Conservation (phyloP, 176 grass and related monocot genomes). For the Neostapfia colusana region DNA sequence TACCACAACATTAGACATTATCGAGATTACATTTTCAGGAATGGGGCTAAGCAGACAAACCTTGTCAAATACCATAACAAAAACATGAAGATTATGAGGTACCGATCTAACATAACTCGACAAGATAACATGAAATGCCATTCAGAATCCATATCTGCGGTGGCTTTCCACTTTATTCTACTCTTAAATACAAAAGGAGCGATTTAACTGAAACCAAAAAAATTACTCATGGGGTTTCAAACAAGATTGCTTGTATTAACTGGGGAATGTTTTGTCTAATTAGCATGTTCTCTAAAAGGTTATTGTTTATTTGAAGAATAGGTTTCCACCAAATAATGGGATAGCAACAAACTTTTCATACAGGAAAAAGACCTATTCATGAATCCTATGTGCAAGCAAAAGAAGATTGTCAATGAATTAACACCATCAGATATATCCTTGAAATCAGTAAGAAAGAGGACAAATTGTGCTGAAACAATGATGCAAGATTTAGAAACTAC, state of each 20-base stretch:
- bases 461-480: no score
- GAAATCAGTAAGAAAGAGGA: no score
- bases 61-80: slow-evolving; percentile 20
- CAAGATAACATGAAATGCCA: background rate
- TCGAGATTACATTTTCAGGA: background rate
- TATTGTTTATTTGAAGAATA: no score
- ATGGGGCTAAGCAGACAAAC: background rate
- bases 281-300: background rate
- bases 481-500: no score
- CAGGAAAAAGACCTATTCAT: no score
- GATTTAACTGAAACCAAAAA: no score
- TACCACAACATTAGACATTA: background rate
- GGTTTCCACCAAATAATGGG: no score
- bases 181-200: background rate
- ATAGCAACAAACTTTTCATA: no score
- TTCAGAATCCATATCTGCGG: background rate
- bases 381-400: no score
- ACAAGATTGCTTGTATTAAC: background rate
- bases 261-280: background rate
- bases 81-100: background rate
- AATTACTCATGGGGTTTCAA: background rate
- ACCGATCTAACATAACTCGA: background rate
- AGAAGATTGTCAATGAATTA: no score
- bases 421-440: no score
- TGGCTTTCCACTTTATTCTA: background rate